Evolutionary conservation across 2,329 filamentous ascomycete species (phyloP), one percentile per base, ranked within the genome.

Genomic region (Rhexocercosporidium sp.): DNA sequence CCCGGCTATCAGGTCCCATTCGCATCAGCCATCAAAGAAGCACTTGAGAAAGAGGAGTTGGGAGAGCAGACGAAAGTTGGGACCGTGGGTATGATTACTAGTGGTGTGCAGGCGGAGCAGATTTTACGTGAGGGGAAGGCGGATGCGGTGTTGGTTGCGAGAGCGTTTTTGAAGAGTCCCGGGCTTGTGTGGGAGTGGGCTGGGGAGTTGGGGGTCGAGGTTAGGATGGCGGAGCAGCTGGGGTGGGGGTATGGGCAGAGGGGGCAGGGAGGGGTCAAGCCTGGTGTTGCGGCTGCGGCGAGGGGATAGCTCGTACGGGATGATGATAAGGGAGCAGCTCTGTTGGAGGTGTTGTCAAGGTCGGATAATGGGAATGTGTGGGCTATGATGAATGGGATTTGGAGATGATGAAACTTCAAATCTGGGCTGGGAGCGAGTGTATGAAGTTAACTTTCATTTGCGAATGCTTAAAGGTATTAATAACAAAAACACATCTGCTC

Each of bases 1-100:
- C 88, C 88, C 0, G 90, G 83, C 0, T 94, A 93, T 79, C 92
- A 95, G 78, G 89, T 85, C 0, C 86, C 84, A 0, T 90, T 93
- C 71, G 88, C 92, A 0, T 86, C 89, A 74, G 83, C 85, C 3
- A 86, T 94, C 64, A 94, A 93, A 81, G 85, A 88, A 72, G 89
- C 85, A 12, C 46, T 66, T 27, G 64, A 54, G 39, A 56, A 64
- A 37, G 62, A 54, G 20, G 64, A 47, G 0, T 86, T 94, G 22
- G 90, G 89, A 0, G 87, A 91, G 66, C 88, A 74, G 63, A 62
- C 83, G 71, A 65, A 82, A 0, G 78, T 85, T 29, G 79, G 79
- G 9, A 74, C 82, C 0, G 85, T 87, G 0, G 85, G 85, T 0
- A 80, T 73, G 25, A 86, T 87, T 71, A 81, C 74, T n/a, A 79